Percentiles rank a stretch among this genome's conserved stretches.
Conservation (phyloP, 192 early-diverging fungal genomes). For the Obelidium mucronatum region DNA sequence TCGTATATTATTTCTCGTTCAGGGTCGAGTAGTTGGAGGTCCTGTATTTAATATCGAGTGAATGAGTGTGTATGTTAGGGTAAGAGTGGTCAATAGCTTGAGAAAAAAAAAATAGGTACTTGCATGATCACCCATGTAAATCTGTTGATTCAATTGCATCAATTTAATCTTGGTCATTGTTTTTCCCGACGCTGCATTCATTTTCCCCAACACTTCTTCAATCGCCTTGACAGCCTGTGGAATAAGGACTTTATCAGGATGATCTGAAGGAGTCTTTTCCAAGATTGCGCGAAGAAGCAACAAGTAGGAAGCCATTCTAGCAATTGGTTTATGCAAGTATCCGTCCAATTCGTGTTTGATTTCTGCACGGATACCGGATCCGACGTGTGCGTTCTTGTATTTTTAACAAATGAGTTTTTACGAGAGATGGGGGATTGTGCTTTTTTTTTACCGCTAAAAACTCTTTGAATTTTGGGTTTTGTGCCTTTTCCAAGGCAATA, state of each 20-base stretch:
- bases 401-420: too few species aligned
- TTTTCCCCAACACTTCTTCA: conserved; percentile 73
- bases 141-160: conserved; percentile 67
- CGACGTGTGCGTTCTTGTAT: not conserved
- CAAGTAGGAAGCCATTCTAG: conserved; percentile 86
- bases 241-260: conserved; percentile 79
- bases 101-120: conserved; percentile 51
- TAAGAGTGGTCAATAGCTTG: conserved; percentile 35
- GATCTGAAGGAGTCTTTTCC: conserved; percentile 81
- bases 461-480: conserved; percentile 69
- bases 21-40: conserved; percentile 75
- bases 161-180: conserved; percentile 88
- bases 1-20: conserved; percentile 79
- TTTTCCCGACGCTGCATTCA: conserved; percentile 89
- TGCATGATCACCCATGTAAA: conserved; percentile 4
- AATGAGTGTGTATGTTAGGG: not conserved
- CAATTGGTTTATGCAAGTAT: conserved; percentile 65
- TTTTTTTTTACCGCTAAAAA: conserved; percentile 81
- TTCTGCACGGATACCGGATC: not conserved
- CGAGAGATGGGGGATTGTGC: too few species aligned
- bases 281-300: conserved; percentile 82
- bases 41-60: conserved; percentile 48
- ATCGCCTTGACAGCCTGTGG: conserved; percentile 78
- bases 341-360: conserved; percentile 11
- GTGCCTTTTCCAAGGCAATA: conserved; percentile 80